Evolutionary conservation across 176 grass and related monocot species (phyloP), one percentile per base, ranked within the genome.

Genomic region (Lolium perenne): DNA sequence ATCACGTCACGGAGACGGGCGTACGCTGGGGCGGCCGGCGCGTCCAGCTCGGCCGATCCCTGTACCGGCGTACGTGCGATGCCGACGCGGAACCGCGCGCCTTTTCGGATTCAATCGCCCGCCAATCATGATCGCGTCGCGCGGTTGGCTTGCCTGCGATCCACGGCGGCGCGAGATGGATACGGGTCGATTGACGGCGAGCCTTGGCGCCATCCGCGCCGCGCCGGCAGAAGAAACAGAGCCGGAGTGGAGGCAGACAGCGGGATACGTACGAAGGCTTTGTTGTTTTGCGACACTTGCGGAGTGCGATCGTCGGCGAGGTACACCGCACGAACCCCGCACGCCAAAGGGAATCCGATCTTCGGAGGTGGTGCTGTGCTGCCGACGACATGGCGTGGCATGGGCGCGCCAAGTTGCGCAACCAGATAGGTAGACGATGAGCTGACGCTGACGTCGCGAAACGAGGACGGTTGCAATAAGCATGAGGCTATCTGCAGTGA

Each of bases 91-190:
- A 50, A 2, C 20, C 43, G 0, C 16, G 17, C 75, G 22, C 70
- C 60, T 89, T 86, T 89, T 21, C 40, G 41, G 83, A 72, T 53
- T 86, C 1, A 82, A 71, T 77, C 4, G 21, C 40, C 11, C 2
- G 6, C n/a, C 6, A 8, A 47, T 73, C 14, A 7, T 12, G 49
- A 45, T 70, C 51, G 51, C 6, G 22, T 70, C 51, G 51, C 6
- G 22, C n/a, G 0, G 65, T 9, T 3, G 25, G 9, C 32, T 60
- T 70, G 29, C 88, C 88, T 85, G 51, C 78, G 79, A 53, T 22
- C 62, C 72, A 77, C 83, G 88, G 78, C 53, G 69, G 76, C 64
- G 22, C 18, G 47, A 71, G 3, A 9, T 49, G 20, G 12, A 71
- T 3, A 9, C 11, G 20, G 11, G n/a, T 22, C 4, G 68, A 25